These are phyloP conservation scores for Hypoxylon fuscum DNA, from an alignment of 495 filamentous ascomycete genomes.

Conservation along the genomic window DNA sequence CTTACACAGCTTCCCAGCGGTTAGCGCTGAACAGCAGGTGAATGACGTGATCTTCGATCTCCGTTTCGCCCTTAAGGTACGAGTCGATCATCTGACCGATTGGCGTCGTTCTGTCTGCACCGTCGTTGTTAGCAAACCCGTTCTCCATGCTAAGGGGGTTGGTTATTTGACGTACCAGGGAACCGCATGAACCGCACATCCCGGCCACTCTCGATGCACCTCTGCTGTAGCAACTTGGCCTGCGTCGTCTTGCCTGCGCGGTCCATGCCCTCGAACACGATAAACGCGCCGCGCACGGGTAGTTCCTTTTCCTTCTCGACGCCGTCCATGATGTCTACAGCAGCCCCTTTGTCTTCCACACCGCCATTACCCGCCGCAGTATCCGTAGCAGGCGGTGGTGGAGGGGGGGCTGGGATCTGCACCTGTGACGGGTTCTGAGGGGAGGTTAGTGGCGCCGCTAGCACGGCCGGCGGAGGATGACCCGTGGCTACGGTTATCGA, in stretches of 20 bases:
- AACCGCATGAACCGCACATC: conserved; percentile 82
- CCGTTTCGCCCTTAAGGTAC: conserved; percentile 78
- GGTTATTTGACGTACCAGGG: conserved; percentile 70
- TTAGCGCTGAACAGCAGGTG: conserved; percentile 97
- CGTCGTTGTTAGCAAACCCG: background rate
- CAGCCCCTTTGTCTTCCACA: conserved; percentile 19
- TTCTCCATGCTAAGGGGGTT: background rate
- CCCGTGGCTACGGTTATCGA: conserved; percentile 27
- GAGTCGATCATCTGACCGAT: conserved; percentile 90
- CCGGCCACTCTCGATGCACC: conserved; percentile 67
- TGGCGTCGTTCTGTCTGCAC: conserved; percentile 82
- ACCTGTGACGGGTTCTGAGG: no score
- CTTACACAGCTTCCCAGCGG: conserved; percentile 85
- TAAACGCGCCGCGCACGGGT: conserved; percentile 72
- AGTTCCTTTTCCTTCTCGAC: conserved; percentile 24
- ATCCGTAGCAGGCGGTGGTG: background rate
- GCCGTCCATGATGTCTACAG: conserved; percentile 29
- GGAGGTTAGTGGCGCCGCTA: conserved; percentile 36
- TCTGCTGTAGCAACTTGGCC: conserved; percentile 74
- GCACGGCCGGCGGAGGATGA: conserved; percentile 22
- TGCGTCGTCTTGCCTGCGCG: conserved; percentile 96
- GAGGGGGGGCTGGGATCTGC: conserved; percentile 2
- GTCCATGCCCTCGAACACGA: conserved; percentile 94
- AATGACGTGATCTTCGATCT: conserved; percentile 90
- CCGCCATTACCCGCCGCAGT: conserved; percentile 4